Conservation (phyloP, 1,284 basidiomycete genomes). For the Earliella scabrosa region DNA sequence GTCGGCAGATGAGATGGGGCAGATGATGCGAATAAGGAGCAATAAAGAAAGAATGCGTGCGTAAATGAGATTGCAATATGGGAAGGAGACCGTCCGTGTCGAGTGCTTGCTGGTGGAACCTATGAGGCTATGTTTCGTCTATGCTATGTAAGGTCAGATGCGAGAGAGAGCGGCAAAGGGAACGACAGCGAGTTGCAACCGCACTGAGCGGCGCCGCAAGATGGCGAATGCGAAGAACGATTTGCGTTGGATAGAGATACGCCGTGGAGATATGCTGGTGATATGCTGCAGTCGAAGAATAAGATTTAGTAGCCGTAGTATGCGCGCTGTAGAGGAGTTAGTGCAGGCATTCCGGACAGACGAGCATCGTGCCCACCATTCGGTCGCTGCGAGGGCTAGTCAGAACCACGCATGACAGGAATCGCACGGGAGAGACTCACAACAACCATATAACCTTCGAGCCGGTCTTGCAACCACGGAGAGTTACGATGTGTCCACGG, state of each 20-base stretch:
- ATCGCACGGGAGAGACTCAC: slow-evolving; percentile 47
- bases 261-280: slow-evolving; percentile 26
- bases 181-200: background rate
- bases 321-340: slow-evolving; percentile 41
- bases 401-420: slow-evolving; percentile 1
- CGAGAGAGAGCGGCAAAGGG: slow-evolving; percentile 2
- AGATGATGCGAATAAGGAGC: slow-evolving; percentile 28
- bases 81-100: background rate
- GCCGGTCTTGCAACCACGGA: slow-evolving; percentile 84
- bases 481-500: slow-evolving; percentile 81
- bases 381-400: slow-evolving; percentile 42
- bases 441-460: slow-evolving; percentile 89
- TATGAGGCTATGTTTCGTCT: background rate
- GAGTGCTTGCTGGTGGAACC: slow-evolving; percentile 2
- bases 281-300: slow-evolving; percentile 25
- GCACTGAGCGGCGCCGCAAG: slow-evolving; percentile 9
- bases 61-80: slow-evolving; percentile 24
- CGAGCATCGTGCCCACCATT: slow-evolving; percentile 41
- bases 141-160: slow-evolving; percentile 1
- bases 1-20: slow-evolving; percentile 13
- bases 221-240: slow-evolving; percentile 14
- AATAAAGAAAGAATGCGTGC: slow-evolving; percentile 30
- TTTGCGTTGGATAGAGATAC: slow-evolving; percentile 21
- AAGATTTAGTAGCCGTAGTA: slow-evolving; percentile 47
- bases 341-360: background rate